A percentile compares a stretch with the other conserved stretches of the same genome.
Evolutionary conservation across 805 yeast genomes (phyloP).

Genomic region (Priceomyces melissophilus): DNA sequence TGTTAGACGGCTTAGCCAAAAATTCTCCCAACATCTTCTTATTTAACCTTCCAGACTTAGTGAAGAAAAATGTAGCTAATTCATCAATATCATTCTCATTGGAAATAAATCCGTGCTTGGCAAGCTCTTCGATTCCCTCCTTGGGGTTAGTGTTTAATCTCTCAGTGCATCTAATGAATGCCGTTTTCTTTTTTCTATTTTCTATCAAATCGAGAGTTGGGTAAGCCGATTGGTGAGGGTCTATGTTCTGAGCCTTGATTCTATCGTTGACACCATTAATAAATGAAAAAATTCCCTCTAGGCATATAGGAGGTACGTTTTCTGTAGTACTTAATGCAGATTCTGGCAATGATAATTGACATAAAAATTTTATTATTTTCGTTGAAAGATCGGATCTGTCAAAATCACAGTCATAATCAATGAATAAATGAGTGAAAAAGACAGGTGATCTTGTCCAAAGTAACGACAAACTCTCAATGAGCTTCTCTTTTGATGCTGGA

Average conservation of each 20-base stretch:
- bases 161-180: conserved; percentile 72
- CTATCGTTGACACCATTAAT: conserved; percentile 59
- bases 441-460: conserved; percentile 78
- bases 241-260: conserved; percentile 23
- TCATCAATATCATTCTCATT: conserved; percentile 48
- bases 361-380: conserved; percentile 63
- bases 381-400: conserved; percentile 77
- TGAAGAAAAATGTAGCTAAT: conserved; percentile 72
- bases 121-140: conserved; percentile 63
- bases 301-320: conserved; percentile 87
- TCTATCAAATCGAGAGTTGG: conserved; percentile 24
- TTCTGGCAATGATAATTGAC: conserved; percentile 81
- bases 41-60: conserved; percentile 76
- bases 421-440: conserved; percentile 72
- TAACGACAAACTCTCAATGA: conserved; percentile 80
- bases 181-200: conserved; percentile 58
- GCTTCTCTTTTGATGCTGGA: conserved; percentile 65
- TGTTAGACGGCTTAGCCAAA: conserved; percentile 72
- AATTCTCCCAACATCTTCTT: conserved; percentile 86
- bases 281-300: conserved; percentile 79
- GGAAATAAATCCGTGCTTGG: conserved; percentile 62
- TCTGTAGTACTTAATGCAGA: conserved; percentile 76
- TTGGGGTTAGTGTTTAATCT: conserved; percentile 76
- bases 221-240: conserved; percentile 11
- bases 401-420: conserved; percentile 86